Percentiles rank a stretch among this genome's conserved stretches.
phyloP scores from a whole-genome alignment of 148 eudicot genomes.

The Polygonum maritimum region DNA sequence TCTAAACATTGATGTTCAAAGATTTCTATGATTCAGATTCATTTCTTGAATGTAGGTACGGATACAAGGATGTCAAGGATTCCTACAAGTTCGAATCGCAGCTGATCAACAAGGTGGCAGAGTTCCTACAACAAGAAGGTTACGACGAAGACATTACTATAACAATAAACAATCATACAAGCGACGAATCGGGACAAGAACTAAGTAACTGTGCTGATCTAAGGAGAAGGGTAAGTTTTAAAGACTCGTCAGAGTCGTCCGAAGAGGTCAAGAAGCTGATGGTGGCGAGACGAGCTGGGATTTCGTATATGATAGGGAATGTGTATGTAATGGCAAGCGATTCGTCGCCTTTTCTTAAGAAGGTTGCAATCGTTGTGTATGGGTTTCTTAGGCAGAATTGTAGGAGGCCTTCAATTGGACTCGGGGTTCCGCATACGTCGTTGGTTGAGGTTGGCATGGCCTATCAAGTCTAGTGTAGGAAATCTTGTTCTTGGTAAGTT shows the following conservation, averaged over 20 bases:
- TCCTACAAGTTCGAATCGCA: conserved; percentile 28
- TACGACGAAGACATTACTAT: conserved; percentile 4
- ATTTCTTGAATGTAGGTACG: conserved; percentile 26
- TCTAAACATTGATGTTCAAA: background rate
- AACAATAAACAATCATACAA: background rate
- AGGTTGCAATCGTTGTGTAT: conserved; percentile 24
- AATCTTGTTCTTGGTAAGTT: too few species aligned
- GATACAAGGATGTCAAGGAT: conserved; percentile 35
- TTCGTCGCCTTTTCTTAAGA: conserved; percentile 24
- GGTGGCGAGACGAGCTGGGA: conserved; percentile 31
- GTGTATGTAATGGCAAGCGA: conserved; percentile 23
- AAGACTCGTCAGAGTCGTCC: background rate
- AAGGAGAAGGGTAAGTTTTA: conserved; percentile 22
- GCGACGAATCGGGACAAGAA: background rate
- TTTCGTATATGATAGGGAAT: conserved; percentile 36
- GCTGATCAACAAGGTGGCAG: conserved; percentile 22
- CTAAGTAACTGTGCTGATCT: background rate
- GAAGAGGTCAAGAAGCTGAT: conserved; percentile 14
- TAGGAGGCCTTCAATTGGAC: conserved; percentile 25
- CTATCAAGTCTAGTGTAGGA: conserved; percentile 21
- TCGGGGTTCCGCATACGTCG: conserved; percentile 32
- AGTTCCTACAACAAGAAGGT: conserved; percentile 13
- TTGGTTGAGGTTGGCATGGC: conserved; percentile 37
- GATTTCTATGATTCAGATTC: background rate
- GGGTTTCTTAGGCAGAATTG: conserved; percentile 34